Evolutionary conservation across 306 rosid species (phyloP).

Genomic region (Echinosophora koreensis): DNA sequence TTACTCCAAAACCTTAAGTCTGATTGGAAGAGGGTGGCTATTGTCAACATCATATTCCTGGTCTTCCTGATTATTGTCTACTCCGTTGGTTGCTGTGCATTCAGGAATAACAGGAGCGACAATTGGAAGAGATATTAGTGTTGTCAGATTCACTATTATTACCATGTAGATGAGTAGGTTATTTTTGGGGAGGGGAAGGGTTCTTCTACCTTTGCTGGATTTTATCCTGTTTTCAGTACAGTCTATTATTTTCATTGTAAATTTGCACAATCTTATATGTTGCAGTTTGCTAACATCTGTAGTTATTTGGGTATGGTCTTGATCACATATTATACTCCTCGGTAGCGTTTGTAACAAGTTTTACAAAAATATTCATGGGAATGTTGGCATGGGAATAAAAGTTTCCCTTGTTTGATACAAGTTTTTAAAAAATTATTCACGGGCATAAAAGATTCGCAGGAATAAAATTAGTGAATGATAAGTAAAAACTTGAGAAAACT

Average conservation of each 20-base stretch:
- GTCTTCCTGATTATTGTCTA: slow-evolving; percentile 75
- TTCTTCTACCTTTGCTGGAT: slow-evolving; percentile 4
- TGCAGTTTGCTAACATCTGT: slow-evolving; percentile 19
- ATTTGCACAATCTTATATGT: slow-evolving; percentile 31
- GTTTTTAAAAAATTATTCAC: too few relatives aligned
- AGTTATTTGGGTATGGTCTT: background rate
- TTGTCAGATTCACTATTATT: background rate
- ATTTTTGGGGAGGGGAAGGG: background rate
- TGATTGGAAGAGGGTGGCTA: slow-evolving; percentile 74
- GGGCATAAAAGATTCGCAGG: too few relatives aligned
- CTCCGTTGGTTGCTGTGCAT: slow-evolving; percentile 84
- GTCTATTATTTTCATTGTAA: slow-evolving; percentile 35
- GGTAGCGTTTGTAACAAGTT: too few relatives aligned
- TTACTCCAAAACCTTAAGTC: slow-evolving; percentile 72
- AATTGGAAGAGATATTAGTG: slow-evolving; percentile 50
- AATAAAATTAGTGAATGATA: too few relatives aligned
- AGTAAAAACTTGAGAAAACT: too few relatives aligned
- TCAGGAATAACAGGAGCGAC: slow-evolving; percentile 73
- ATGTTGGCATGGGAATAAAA: too few relatives aligned
- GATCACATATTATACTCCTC: background rate
- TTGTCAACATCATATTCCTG: slow-evolving; percentile 64
- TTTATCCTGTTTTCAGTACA: slow-evolving; percentile 31
- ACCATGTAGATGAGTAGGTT: slow-evolving; percentile 47
- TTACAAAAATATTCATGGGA: too few relatives aligned
- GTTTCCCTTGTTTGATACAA: too few relatives aligned